These are phyloP conservation scores for Echium plantagineum DNA, from an alignment of 257 asterid species.

Conservation along the genomic window DNA sequence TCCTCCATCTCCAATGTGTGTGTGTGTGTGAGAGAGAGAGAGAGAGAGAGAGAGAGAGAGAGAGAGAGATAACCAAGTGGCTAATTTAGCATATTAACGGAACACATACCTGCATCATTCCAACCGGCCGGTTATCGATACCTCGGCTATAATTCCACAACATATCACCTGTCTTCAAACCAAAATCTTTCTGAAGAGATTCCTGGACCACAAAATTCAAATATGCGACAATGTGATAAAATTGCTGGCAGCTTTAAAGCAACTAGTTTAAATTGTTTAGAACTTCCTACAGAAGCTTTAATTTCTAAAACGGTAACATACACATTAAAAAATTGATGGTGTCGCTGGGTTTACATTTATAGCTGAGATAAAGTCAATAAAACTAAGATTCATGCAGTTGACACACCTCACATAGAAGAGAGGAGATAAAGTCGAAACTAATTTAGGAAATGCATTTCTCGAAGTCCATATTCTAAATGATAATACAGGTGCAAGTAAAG, in stretches of 20 bases:
- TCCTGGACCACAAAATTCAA: slow-evolving; percentile 42
- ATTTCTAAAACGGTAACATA: not conserved
- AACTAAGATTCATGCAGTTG: not conserved
- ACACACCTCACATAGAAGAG: no score
- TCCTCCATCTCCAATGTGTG: not conserved
- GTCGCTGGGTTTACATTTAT: not conserved
- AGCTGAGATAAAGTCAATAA: no score
- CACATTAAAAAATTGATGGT: not conserved
- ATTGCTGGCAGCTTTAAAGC: not conserved
- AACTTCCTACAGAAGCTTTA: not conserved
- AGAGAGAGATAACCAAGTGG: no score
- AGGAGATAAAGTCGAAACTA: no score
- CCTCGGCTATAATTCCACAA: slow-evolving; percentile 92
- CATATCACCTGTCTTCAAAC: slow-evolving; percentile 83
- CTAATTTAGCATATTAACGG: no score
- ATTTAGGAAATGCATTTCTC: no score
- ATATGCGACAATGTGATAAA: slow-evolving; percentile 5
- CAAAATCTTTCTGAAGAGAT: slow-evolving; percentile 86
- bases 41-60: no score
- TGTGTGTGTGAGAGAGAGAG: no score
- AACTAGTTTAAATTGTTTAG: not conserved
- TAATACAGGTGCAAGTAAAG: no score
- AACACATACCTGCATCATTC: slow-evolving; percentile 19
- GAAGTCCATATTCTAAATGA: no score
- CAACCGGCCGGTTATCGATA: slow-evolving; percentile 68